Conservation (phyloP, 345 rosid species). For the Diplotaxis tenuifolia region DNA sequence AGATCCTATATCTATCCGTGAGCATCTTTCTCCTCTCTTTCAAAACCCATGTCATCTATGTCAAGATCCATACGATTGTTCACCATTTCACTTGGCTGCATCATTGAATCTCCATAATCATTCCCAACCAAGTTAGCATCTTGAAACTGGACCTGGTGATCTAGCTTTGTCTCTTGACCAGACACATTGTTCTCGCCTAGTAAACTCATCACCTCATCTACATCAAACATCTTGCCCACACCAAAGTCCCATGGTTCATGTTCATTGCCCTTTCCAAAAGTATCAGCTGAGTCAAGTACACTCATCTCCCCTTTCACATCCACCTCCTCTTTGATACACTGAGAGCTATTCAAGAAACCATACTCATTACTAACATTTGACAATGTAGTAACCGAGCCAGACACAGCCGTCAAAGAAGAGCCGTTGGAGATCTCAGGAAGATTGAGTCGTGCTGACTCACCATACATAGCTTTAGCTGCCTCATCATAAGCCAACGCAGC, state of each 20-base stretch:
- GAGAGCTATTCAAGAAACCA: background rate
- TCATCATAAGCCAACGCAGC: constrained; percentile 88
- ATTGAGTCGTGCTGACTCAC: constrained; percentile 58
- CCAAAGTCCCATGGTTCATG: constrained; percentile 24
- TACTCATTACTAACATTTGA: constrained; percentile 13
- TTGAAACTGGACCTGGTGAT: constrained; percentile 23
- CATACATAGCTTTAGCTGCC: constrained; percentile 76
- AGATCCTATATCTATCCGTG: background rate
- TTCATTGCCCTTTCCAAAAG: constrained; percentile 13
- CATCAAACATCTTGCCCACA: constrained; percentile 54
- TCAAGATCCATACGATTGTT: constrained; percentile 12
- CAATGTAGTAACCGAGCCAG: constrained; percentile 36
- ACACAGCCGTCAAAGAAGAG: constrained; percentile 30
- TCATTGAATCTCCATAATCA: constrained; percentile 26
- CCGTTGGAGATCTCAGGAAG: constrained; percentile 33
- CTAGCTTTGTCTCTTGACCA: constrained; percentile 5
- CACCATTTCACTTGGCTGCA: constrained; percentile 24
- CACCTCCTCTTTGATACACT: constrained; percentile 12
- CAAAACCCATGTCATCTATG: background rate
- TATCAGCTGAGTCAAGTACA: background rate
- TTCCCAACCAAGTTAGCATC: constrained; percentile 28
- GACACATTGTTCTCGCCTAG: constrained; percentile 31
- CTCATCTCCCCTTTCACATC: background rate
- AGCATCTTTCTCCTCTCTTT: background rate
- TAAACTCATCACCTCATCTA: constrained; percentile 50